These are phyloP conservation scores for Calonectria pseudoturangicola DNA, from an alignment of 2,329 filamentous ascomycete genomes.

Conservation along the genomic window DNA sequence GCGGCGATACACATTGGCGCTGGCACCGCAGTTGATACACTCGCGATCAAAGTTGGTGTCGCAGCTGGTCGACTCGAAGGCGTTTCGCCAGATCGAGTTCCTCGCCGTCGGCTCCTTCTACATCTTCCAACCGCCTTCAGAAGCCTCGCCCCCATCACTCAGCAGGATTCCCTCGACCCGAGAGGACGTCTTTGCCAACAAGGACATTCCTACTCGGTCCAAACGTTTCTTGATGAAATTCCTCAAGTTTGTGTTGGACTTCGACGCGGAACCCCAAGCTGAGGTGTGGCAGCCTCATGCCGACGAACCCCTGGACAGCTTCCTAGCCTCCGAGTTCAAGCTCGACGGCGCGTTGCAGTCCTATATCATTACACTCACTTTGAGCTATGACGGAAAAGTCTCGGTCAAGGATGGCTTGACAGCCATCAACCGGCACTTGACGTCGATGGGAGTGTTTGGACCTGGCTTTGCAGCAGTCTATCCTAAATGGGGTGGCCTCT, in stretches of 20 bases:
- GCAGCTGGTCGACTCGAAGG: constrained; percentile 90
- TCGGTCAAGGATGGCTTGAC: constrained; percentile 81
- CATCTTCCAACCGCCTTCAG: constrained; percentile 74
- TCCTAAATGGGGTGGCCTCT: constrained; percentile 93
- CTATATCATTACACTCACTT: constrained; percentile 79
- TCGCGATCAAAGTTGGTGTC: constrained; percentile 85
- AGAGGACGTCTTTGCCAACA: constrained; percentile 92
- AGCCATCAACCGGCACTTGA: constrained; percentile 85
- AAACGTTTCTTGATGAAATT: constrained; percentile 96
- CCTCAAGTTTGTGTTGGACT: constrained; percentile 88
- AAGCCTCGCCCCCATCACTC: constrained; percentile 64
- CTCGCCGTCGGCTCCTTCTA: constrained; percentile 95
- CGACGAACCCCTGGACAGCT: constrained; percentile 72
- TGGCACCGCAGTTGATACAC: constrained; percentile 92
- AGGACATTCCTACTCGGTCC: constrained; percentile 83
- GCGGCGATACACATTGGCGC: constrained; percentile 86
- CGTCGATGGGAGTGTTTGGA: constrained; percentile 91
- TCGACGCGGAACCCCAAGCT: constrained; percentile 73
- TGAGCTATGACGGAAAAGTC: constrained; percentile 80
- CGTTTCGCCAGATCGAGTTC: constrained; percentile 93
- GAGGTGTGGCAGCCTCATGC: constrained; percentile 77
- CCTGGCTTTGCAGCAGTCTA: constrained; percentile 92
- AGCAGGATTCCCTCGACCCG: constrained; percentile 88
- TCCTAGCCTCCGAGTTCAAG: constrained; percentile 78
- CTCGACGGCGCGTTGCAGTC: constrained; percentile 81